A percentile compares a stretch with the other conserved stretches of the same genome.
These are phyloP conservation scores for Fusarium burgessii DNA, from an alignment of 2,329 filamentous ascomycete genomes.

Conservation along the genomic window DNA sequence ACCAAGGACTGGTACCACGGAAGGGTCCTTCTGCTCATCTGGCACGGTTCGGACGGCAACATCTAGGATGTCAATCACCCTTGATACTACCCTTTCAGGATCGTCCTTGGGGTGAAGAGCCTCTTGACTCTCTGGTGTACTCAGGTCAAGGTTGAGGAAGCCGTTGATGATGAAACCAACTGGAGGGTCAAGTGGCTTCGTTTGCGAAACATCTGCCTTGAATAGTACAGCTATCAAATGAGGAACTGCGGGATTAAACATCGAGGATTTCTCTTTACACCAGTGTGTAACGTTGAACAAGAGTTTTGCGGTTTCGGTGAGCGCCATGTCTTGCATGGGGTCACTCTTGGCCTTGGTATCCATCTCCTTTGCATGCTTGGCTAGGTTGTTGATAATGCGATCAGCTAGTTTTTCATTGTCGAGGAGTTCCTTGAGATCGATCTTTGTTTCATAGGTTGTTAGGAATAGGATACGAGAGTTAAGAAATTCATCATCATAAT, in stretches of 20 bases:
- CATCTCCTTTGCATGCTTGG: slow-evolving; percentile 71
- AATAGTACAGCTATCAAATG: slow-evolving; percentile 78
- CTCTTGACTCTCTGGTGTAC: slow-evolving; percentile 63
- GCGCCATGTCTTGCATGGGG: slow-evolving; percentile 81
- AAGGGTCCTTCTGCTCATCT: slow-evolving; percentile 77
- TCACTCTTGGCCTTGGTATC: slow-evolving; percentile 53
- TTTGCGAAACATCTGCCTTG: slow-evolving; percentile 65
- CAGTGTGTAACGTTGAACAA: slow-evolving; percentile 89
- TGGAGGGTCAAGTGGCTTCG: slow-evolving; percentile 78
- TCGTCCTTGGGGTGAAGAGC: slow-evolving; percentile 75
- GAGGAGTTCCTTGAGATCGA: slow-evolving; percentile 62
- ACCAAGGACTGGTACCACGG: slow-evolving; percentile 79
- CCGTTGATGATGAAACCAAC: slow-evolving; percentile 81
- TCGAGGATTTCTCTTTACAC: slow-evolving; percentile 69
- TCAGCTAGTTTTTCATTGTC: slow-evolving; percentile 58
- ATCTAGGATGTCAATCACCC: slow-evolving; percentile 78
- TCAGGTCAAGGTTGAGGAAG: slow-evolving; percentile 81
- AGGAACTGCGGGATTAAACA: slow-evolving; percentile 76
- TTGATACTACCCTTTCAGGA: slow-evolving; percentile 69
- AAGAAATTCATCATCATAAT: slow-evolving; percentile 87
- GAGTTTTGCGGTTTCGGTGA: slow-evolving; percentile 86
- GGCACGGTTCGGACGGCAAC: slow-evolving; percentile 72
- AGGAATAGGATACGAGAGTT: slow-evolving; percentile 60
- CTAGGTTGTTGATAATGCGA: slow-evolving; percentile 76
- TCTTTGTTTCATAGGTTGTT: slow-evolving; percentile 62